Base-by-base conservation (phyloP, 805 yeast species). In the Dipodascus geniculatus region DNA sequence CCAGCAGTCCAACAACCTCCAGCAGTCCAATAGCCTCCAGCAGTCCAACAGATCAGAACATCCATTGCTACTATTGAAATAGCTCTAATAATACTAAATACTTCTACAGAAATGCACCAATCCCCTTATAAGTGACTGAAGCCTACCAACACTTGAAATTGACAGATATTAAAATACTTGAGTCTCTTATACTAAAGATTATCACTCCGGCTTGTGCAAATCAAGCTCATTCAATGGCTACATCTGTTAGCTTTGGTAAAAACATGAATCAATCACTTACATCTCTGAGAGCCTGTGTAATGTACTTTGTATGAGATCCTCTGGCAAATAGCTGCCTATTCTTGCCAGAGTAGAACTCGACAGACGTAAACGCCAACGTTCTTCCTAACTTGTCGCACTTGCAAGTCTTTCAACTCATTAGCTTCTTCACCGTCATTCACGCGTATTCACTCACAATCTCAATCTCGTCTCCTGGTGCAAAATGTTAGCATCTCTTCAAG, bases 221-320 rank as follows among this genome's bases (percentile, higher is more conserved):
- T 23, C 49, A 4, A 47, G 9, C 9, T 47, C 17, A 47, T 47
- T 47, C 19, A 22, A 17, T 8, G 49, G 49, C 49, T 47, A 17
- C 6, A 6, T 42, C 19, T 8, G 22, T 17, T n/a, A 17, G 8
- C 14, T 9, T 20, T 20, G 48, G 11, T 42, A 42, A 17, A 28
- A 6, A 6, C 9, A 6, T 28, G 33, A 28, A 28, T n/a, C 4
- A 4, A 23, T 50, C 14, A 57, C 71, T 58, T 55, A 67, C 71
- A 54, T 70, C 68, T 23, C 64, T 66, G 54, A 60, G 53, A 1
- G 75, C 75, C 16, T 56, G 58, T 3, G 67, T 65, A 42, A 72
- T 62, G 55, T 69, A 69, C 58, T 72, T 72, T 11, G 76, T 72
- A 58, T 72, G 76, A 31, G 68, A 65, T 3, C 76, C 76, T 6